A percentile compares a stretch with the other conserved stretches of the same genome.
Conservation (phyloP, 2,329 filamentous ascomycete species). For the Tetracladium maxilliforme region DNA sequence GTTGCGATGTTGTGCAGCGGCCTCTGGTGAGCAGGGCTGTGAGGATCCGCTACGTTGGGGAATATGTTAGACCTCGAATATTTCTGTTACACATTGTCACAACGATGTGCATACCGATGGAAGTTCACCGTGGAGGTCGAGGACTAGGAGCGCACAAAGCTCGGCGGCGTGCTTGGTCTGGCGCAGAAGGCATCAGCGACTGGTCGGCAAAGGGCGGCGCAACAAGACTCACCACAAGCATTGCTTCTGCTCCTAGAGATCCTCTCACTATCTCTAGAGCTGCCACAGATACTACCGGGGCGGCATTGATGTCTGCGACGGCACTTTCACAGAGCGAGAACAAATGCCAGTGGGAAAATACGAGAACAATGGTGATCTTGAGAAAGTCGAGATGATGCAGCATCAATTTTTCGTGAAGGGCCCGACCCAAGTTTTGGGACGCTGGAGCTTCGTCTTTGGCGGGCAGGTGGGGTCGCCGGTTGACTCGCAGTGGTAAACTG, state of each 20-base stretch:
- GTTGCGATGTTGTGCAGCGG: slow-evolving; percentile 53
- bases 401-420: no score
- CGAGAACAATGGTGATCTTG: no score
- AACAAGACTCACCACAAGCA: slow-evolving; percentile 39
- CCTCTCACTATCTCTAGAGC: slow-evolving; percentile 68
- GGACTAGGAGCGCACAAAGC: slow-evolving; percentile 79
- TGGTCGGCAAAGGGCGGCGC: no score
- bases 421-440: no score
- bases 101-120: slow-evolving; percentile 55
- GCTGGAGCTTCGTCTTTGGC: no score
- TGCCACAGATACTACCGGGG: slow-evolving; percentile 52
- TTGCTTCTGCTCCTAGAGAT: slow-evolving; percentile 55
- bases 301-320: slow-evolving; percentile 33
- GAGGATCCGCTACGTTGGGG: slow-evolving; percentile 63
- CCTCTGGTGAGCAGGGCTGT: slow-evolving; percentile 65
- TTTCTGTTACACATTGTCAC: slow-evolving; percentile 1
- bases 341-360: no score
- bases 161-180: slow-evolving; percentile 65
- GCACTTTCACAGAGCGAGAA: no score
- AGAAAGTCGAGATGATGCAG: no score
- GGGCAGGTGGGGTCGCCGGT: no score
- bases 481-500: no score
- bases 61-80: slow-evolving; percentile 9
- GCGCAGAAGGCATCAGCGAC: no score
- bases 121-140: slow-evolving; percentile 82